Percentiles rank a stretch among this genome's conserved stretches.
Evolutionary conservation across 805 yeast species (phyloP).

Genomic region (Suhomyces sp.): DNA sequence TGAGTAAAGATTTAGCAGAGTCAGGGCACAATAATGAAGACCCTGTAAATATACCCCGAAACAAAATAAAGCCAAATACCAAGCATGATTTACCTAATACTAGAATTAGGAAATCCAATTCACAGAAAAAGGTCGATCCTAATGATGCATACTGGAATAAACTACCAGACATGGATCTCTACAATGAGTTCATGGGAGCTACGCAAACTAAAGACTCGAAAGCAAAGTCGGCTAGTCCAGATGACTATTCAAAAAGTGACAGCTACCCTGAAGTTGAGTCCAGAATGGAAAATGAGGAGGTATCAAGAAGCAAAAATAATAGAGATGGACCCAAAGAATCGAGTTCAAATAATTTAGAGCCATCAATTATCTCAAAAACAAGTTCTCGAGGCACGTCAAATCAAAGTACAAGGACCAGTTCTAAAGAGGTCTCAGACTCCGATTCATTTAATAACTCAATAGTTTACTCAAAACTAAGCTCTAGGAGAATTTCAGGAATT

Average conservation of each 20-base stretch:
- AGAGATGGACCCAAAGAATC: background rate
- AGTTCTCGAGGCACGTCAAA: background rate
- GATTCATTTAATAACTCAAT: background rate
- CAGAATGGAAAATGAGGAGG: background rate
- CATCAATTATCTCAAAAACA: background rate
- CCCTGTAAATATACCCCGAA: background rate
- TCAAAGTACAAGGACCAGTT: background rate
- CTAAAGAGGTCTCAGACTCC: background rate
- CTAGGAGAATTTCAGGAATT: background rate
- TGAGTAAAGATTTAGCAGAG: background rate
- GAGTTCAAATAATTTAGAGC: background rate
- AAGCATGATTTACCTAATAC: background rate
- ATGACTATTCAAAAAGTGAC: background rate
- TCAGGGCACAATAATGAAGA: background rate
- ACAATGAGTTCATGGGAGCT: constrained; percentile 12
- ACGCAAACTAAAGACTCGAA: background rate
- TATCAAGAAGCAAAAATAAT: background rate
- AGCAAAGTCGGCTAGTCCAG: background rate
- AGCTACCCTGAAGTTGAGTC: background rate
- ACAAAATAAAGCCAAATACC: background rate
- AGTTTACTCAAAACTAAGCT: background rate
- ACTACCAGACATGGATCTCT: constrained; percentile 19
- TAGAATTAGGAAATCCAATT: background rate
- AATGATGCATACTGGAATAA: constrained; percentile 24
- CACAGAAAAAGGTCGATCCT: constrained; percentile 9